Conservation (phyloP, 2,329 filamentous ascomycete genomes). For the Fusarium ramigenum region DNA sequence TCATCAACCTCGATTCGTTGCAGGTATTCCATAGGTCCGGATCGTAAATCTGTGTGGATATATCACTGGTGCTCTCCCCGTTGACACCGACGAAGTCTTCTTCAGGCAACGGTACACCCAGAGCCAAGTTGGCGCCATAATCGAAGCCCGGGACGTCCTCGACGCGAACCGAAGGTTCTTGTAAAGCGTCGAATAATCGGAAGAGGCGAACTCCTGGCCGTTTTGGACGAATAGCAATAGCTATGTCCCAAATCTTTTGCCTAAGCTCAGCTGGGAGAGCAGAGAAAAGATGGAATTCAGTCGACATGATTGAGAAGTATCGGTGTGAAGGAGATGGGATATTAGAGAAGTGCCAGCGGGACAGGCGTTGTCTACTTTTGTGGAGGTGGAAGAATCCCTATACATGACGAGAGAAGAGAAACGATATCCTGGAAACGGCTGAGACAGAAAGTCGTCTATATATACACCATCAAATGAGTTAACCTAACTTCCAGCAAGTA, state of each 20-base stretch:
- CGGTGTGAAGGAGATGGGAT: not conserved
- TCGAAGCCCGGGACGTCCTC: not conserved
- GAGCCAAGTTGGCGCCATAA: rapidly evolving
- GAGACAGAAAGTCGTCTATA: not conserved
- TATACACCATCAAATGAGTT: not conserved
- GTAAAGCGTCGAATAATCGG: not conserved
- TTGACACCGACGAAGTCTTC: rapidly evolving
- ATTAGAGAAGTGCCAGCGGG: rapidly evolving
- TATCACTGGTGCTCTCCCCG: not conserved
- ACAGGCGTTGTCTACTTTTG: not conserved
- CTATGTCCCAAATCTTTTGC: not conserved
- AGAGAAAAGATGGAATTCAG: not conserved
- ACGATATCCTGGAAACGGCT: rapidly evolving
- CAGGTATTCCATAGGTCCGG: not conserved
- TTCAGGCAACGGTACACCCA: not conserved
- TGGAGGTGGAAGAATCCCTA: rapidly evolving
- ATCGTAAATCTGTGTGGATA: not conserved
- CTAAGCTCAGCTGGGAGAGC: not conserved
- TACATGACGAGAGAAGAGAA: rapidly evolving
- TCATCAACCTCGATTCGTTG: not conserved
- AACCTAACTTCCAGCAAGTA: rapidly evolving
- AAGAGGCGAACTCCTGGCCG: not conserved
- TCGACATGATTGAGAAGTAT: not conserved
- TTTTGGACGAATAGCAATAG: not conserved
- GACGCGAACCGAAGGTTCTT: not conserved